These are phyloP conservation scores for maize (Zea mays) DNA, from an alignment of 176 grass and related monocot genomes.

Conservation along the genomic window DNA sequence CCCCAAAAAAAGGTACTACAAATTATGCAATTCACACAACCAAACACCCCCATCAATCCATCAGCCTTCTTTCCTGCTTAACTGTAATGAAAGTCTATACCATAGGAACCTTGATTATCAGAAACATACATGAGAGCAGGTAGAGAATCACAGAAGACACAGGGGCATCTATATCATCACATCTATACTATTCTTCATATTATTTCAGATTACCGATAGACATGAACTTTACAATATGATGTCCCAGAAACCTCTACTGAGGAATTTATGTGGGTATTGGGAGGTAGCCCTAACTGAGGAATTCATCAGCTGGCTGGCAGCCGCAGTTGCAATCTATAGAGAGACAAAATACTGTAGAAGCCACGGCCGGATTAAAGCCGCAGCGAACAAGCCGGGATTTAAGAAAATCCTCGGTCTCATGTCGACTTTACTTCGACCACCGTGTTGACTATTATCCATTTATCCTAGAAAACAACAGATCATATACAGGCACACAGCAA, in stretches of 20 bases:
- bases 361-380: no score
- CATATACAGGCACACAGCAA: conserved; percentile 44
- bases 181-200: conserved; percentile 47
- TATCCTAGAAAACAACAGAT: conserved; percentile 42
- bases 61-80: not conserved
- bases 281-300: conserved; percentile 40
- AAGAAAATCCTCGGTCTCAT: not conserved
- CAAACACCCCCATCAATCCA: not conserved
- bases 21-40: not conserved
- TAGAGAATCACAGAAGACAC: conserved; percentile 4
- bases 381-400: no score
- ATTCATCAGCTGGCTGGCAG: no score
- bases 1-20: not conserved
- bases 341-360: no score
- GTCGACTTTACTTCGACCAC: conserved; percentile 28
- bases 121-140: not conserved
- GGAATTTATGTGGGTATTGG: conserved; percentile 35
- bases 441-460: conserved; percentile 46
- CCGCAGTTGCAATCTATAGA: no score
- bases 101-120: not conserved
- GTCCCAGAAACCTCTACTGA: conserved; percentile 32
- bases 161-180: not conserved
- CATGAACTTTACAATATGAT: conserved; percentile 48
- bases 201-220: conserved; percentile 42
- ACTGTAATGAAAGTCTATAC: not conserved